phyloP scores from a whole-genome alignment of 164 flowering plant genomes.

The Tetracentron sinense region DNA sequence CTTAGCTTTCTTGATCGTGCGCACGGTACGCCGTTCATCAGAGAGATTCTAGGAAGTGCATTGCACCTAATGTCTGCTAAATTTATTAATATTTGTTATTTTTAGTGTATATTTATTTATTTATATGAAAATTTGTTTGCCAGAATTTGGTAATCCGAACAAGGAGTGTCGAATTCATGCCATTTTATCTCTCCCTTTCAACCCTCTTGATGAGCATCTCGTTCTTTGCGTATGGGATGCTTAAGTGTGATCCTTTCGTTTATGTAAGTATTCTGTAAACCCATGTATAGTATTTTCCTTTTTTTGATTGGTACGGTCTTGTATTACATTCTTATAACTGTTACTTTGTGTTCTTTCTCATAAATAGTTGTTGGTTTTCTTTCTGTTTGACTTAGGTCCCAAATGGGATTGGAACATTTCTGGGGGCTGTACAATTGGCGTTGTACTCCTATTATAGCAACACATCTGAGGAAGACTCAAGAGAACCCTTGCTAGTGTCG shows the following conservation, averaged over 20 bases:
- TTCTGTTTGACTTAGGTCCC: no score
- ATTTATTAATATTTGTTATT: background rate
- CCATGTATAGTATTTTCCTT: background rate
- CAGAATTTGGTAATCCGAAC: conserved; percentile 56
- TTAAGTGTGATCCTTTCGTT: conserved; percentile 43
- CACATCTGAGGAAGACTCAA: conserved; percentile 29
- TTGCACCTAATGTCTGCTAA: background rate
- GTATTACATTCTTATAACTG: background rate
- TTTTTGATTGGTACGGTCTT: background rate
- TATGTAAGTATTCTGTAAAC: conserved; percentile 31
- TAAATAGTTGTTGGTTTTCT: no score
- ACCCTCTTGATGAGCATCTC: conserved; percentile 58
- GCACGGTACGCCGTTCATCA: no score
- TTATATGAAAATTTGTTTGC: background rate
- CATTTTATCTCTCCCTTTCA: conserved; percentile 57
- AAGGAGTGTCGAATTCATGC: conserved; percentile 60
- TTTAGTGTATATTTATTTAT: background rate
- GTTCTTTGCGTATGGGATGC: conserved; percentile 48
- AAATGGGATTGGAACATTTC: conserved; percentile 75
- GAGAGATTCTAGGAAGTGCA: background rate
- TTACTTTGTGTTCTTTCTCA: background rate
- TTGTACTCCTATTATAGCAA: conserved; percentile 53
- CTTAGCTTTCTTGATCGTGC: conserved; percentile 2
- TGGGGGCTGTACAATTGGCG: conserved; percentile 61
- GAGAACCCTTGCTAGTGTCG: conserved; percentile 54